phyloP scores from a whole-genome alignment of 495 filamentous ascomycete genomes.

The Daldinia loculata region DNA sequence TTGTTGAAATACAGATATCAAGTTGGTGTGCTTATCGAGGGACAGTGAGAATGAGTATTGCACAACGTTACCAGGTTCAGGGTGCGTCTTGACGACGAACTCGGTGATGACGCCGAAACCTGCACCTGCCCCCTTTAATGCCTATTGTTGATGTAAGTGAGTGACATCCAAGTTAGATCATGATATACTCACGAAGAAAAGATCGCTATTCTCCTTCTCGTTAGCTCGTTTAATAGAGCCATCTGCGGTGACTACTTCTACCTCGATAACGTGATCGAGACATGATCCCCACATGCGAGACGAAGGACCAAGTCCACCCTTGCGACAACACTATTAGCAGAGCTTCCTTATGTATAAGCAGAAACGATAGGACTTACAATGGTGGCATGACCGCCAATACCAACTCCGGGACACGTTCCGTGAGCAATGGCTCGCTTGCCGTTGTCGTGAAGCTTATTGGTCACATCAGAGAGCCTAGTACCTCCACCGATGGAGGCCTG shows the following conservation, averaged over 20 bases:
- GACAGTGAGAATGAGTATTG: conserved; percentile 60
- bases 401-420: conserved; percentile 69
- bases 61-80: conserved; percentile 63
- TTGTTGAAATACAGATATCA: conserved; percentile 50
- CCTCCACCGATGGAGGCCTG: conserved; percentile 74
- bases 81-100: conserved; percentile 68
- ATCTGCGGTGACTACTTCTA: conserved; percentile 69
- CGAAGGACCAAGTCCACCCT: conserved; percentile 63
- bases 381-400: conserved; percentile 76
- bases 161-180: not conserved
- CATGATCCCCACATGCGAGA: conserved; percentile 65
- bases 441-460: conserved; percentile 63
- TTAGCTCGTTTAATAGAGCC: conserved; percentile 64
- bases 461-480: conserved; percentile 67
- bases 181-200: conserved; percentile 60
- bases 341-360: not conserved
- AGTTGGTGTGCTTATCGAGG: conserved; percentile 54
- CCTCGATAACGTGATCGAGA: conserved; percentile 62
- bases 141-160: conserved; percentile 48
- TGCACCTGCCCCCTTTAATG: conserved; percentile 66
- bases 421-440: conserved; percentile 73
- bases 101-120: conserved; percentile 71
- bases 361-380: conserved; percentile 49
- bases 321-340: conserved; percentile 17
- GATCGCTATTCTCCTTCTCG: conserved; percentile 59